Evolutionary conservation across 2,329 filamentous ascomycete genomes (phyloP), one percentile per base, ranked within the genome.

Genomic region (Colletotrichum acutatum): DNA sequence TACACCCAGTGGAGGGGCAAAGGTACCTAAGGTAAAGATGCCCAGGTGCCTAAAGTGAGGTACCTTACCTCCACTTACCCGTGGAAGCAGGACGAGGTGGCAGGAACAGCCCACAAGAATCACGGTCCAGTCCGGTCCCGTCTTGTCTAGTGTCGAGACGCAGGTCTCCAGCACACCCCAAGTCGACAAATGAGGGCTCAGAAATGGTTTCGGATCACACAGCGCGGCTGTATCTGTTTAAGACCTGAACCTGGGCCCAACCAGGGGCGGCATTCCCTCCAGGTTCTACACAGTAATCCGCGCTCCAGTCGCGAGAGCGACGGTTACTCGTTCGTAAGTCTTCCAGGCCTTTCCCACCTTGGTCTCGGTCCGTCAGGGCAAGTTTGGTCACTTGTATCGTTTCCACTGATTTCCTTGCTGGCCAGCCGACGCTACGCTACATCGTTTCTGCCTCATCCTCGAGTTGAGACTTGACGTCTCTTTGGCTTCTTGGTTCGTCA

Each of bases 111-210:
- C 66, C 59, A 59, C 61, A 42, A 54, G 34, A 57, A 53, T 46
- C 66, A 72, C 60, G 66, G 70, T 72, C 60, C 66, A 72, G 70
- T 64, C 70, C 66, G 60, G 70, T 65, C 60, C 71, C 49, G 56
- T 72, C 67, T 56, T 61, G 56, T 61, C 60, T 71, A 61, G 62
- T 28, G 46, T 67, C 68, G 57, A 61, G 63, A 70, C 70, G 56
- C 34, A 26, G 42, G 58, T 63, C 53, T 26, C 42, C 59, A 69
- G 59, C 66, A 64, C n/a, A 37, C 37, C 54, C 42, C 42, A 37
- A 32, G 54, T 32, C 49, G n/a, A 34, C 71, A 66, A 73, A 71
- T 73, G 56, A 71, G 30, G 42, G 67, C 56, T 62, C 66, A 49
- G 54, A 58, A 42, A 64, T 16, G 70, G 70, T 65, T 70, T 70